These are phyloP conservation scores for Saturnispora galanensis DNA, from an alignment of 805 yeast species.

Conservation along the genomic window DNA sequence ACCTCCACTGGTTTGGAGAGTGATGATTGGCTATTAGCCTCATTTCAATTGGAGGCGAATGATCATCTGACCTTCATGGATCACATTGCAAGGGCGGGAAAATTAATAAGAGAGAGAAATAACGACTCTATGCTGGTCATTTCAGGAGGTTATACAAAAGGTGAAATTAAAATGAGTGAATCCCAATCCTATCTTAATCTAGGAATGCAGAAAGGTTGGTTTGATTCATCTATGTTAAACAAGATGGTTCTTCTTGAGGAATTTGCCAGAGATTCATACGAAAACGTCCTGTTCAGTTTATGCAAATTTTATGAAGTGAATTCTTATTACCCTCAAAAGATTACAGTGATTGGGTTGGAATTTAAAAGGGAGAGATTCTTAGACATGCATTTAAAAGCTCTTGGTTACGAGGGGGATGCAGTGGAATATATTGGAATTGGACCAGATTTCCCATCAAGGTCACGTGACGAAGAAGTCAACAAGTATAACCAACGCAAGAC, in stretches of 20 bases:
- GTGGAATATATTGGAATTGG: constrained; percentile 45
- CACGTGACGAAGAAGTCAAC: constrained; percentile 2
- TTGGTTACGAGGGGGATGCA: constrained; percentile 29
- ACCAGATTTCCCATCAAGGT: constrained; percentile 36
- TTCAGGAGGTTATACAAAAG: constrained; percentile 66
- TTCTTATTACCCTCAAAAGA: constrained; percentile 36
- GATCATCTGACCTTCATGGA: constrained; percentile 59
- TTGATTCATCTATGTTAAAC: constrained; percentile 2
- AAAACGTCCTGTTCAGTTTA: constrained; percentile 57
- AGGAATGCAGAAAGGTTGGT: constrained; percentile 28
- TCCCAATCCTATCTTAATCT: constrained; percentile 46
- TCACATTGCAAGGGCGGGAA: constrained; percentile 44
- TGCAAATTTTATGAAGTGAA: constrained; percentile 40
- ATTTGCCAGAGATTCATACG: constrained; percentile 71
- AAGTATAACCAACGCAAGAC: constrained; percentile 18
- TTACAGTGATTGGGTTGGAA: constrained; percentile 64
- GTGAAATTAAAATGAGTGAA: constrained; percentile 40
- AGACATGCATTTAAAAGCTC: constrained; percentile 42
- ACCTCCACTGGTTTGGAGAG: constrained; percentile 31
- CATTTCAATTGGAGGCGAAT: constrained; percentile 58
- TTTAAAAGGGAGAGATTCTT: constrained; percentile 59
- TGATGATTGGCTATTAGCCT: constrained; percentile 56
- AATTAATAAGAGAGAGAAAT: constrained; percentile 21
- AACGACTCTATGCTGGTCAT: constrained; percentile 17
- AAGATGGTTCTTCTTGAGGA: constrained; percentile 44